Evolutionary conservation across 441 rosid genomes (phyloP).

Genomic region (Biscutella laevigata): DNA sequence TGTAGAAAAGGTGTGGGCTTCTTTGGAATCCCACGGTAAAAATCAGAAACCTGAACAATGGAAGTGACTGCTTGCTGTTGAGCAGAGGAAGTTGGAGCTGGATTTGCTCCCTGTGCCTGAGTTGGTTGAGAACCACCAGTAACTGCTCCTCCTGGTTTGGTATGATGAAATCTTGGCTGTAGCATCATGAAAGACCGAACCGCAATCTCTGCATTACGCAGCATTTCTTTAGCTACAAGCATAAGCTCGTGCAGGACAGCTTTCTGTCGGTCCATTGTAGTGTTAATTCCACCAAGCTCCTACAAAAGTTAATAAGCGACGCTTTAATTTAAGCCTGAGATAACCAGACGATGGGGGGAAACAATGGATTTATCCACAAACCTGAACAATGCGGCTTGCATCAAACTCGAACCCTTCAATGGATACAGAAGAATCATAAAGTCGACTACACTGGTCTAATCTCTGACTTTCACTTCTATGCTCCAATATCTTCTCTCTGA

Average conservation of each 20-base stretch:
- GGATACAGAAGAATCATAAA: slow-evolving; percentile 85
- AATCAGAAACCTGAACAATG: slow-evolving; percentile 60
- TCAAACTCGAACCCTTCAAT: slow-evolving; percentile 85
- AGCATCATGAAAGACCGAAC: slow-evolving; percentile 82
- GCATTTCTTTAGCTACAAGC: slow-evolving; percentile 72
- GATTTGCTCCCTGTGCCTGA: slow-evolving; percentile 53
- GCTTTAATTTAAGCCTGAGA: background rate
- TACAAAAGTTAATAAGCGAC: slow-evolving; percentile 15
- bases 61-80: slow-evolving; percentile 56
- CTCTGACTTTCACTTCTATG: slow-evolving; percentile 83
- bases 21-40: slow-evolving; percentile 86
- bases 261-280: slow-evolving; percentile 78
- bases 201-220: slow-evolving; percentile 76
- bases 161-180: slow-evolving; percentile 65
- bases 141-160: slow-evolving; percentile 41
- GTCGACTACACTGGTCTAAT: slow-evolving; percentile 84
- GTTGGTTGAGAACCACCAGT: slow-evolving; percentile 48
- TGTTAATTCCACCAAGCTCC: slow-evolving; percentile 93
- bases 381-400: slow-evolving; percentile 88
- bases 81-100: slow-evolving; percentile 38
- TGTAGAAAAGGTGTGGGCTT: slow-evolving; percentile 82
- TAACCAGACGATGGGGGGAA: background rate
- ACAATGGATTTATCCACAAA: slow-evolving; percentile 3
- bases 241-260: slow-evolving; percentile 68
- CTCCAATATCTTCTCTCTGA: slow-evolving; percentile 78